Evolutionary conservation across 805 yeast genomes (phyloP).

Genomic region (Henningerozyma blattae): DNA sequence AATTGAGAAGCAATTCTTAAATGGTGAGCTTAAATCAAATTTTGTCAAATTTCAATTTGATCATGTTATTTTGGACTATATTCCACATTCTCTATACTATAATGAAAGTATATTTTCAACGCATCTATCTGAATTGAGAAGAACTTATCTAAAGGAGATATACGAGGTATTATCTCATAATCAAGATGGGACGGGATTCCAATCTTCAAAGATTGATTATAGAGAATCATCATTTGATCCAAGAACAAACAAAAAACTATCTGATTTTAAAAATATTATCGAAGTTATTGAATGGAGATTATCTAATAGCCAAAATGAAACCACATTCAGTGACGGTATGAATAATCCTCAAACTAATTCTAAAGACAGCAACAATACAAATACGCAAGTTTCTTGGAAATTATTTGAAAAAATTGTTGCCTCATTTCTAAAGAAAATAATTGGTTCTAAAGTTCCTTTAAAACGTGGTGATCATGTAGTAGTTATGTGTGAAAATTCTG

Average conservation of each 20-base stretch:
- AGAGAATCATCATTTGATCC: slow-evolving; percentile 69
- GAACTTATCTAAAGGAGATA: slow-evolving; percentile 41
- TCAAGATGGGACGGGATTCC: slow-evolving; percentile 27
- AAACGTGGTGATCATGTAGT: slow-evolving; percentile 63
- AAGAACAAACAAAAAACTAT: slow-evolving; percentile 59
- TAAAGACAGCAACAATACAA: slow-evolving; percentile 28
- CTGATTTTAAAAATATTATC: slow-evolving; percentile 58
- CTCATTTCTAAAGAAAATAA: slow-evolving; percentile 59
- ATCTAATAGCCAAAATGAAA: slow-evolving; percentile 58
- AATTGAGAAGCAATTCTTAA: slow-evolving; percentile 66
- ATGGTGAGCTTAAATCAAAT: slow-evolving; percentile 67
- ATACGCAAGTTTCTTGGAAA: slow-evolving; percentile 60
- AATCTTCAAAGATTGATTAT: slow-evolving; percentile 71
- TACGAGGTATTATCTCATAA: neutral
- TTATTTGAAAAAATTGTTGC: slow-evolving; percentile 68
- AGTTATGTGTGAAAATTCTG: slow-evolving; percentile 75
- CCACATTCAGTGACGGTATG: slow-evolving; percentile 47
- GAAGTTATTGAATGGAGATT: slow-evolving; percentile 76
- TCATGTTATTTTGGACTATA: slow-evolving; percentile 23
- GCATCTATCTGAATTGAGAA: slow-evolving; percentile 57
- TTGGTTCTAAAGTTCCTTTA: slow-evolving; percentile 50
- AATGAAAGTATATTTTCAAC: slow-evolving; percentile 26
- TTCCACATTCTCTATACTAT: slow-evolving; percentile 23
- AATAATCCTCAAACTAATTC: slow-evolving; percentile 20
- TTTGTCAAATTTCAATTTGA: slow-evolving; percentile 58